Evolutionary conservation across 2,329 filamentous ascomycete genomes (phyloP), one percentile per base, ranked within the genome.

Genomic region (Colletotrichum orchidophilum): DNA sequence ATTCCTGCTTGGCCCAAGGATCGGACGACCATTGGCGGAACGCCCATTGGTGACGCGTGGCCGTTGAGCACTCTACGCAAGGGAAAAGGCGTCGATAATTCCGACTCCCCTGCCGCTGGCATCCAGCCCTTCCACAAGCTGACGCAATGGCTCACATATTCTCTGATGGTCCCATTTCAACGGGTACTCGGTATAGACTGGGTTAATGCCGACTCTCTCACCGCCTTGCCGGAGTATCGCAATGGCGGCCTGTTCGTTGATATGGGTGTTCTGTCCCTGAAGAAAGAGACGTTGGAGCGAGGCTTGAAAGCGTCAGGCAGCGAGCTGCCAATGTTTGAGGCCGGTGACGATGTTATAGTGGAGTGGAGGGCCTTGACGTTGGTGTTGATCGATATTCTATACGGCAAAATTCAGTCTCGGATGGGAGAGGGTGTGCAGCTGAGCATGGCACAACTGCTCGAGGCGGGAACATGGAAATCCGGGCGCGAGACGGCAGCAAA

Each of bases 111-210:
- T 1, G 57, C 86, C 74, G 66, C 69, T 0, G 50, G 59, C 0
- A 95, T 97, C 73, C 89, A 96, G 12, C 95, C 95, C 0, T 97
- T 97, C 84, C 95, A 98, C 85, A 97, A 97, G 83, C 88, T 97
- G 42, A 97, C 95, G 0, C 95, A 97, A 81, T 98, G 95, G 95
- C 91, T 98, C 66, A 94, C 93, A 60, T 97, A 97, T 82, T 97
- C 94, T 2, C 88, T 98, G 66, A 97, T 97, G 93, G 92, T 95
- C 27, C 95, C 95, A 0, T 97, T 97, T 92, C 90, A 92, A 66
- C 93, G 91, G 74, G 82, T 97, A 26, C 90, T 97, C 76, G 89
- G 92, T 68, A 91, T 97, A 70, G 90, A 94, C 74, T 96, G 96
- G 80, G 91, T 92, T 3, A 94, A 94, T 53, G 90, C 90, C 1